Conservation (phyloP, 2,329 filamentous ascomycete genomes). For the Colletotrichum salicis region DNA sequence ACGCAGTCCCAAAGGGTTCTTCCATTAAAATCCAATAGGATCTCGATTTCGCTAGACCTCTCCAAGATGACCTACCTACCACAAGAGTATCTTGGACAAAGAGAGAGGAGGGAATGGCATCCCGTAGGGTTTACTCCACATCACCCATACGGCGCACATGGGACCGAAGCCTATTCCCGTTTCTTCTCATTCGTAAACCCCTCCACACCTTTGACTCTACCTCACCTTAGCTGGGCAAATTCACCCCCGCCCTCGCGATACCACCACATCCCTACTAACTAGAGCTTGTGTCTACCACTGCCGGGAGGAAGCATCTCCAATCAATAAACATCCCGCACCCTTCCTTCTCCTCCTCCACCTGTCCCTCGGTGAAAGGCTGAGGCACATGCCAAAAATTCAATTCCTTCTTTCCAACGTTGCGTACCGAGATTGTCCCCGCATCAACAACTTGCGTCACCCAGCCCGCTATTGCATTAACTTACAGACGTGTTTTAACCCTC, state of each 20-base stretch:
- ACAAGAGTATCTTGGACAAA: too few relatives aligned
- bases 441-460: slow-evolving; percentile 5
- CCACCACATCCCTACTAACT: background rate
- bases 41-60: background rate
- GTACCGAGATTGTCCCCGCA: slow-evolving; percentile 23
- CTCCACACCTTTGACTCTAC: background rate
- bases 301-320: slow-evolving; percentile 8
- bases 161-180: background rate
- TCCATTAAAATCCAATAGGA: background rate
- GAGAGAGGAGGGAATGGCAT: too few relatives aligned
- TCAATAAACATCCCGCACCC: slow-evolving; percentile 2
- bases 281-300: background rate
- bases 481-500: slow-evolving; percentile 4
- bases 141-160: background rate
- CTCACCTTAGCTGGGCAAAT: background rate
- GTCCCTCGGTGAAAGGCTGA: background rate
- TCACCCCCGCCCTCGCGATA: background rate
- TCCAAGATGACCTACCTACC: background rate
- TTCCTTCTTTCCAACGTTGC: background rate
- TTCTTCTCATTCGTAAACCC: background rate
- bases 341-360: background rate
- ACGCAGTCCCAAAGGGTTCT: background rate
- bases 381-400: slow-evolving; percentile 21
- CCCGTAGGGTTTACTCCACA: background rate
- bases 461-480: background rate